Evolutionary conservation across 2,329 filamentous ascomycete genomes (phyloP).

Genomic region (Diaporthe humulicola): DNA sequence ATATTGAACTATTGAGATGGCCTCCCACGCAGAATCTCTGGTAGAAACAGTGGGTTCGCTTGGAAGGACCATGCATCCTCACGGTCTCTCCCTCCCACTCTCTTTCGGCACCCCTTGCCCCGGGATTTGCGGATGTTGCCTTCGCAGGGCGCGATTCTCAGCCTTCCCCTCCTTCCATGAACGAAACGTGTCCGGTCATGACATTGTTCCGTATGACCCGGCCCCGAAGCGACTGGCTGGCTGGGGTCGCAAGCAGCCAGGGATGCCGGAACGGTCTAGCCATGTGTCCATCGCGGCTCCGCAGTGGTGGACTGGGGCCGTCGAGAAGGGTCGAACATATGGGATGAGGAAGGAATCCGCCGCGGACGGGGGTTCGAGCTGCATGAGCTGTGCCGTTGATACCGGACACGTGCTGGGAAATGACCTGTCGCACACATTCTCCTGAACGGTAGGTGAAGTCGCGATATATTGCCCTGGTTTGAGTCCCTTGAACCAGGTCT

Average conservation of each 20-base stretch:
- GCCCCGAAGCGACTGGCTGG: background rate
- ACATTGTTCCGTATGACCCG: background rate
- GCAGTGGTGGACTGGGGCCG: background rate
- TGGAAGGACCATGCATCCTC: background rate
- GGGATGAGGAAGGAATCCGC: background rate
- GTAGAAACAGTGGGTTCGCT: background rate
- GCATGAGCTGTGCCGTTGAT: slow-evolving; percentile 12
- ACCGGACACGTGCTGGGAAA: slow-evolving; percentile 21
- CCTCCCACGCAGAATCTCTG: background rate
- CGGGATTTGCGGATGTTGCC: background rate
- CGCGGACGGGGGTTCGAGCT: background rate
- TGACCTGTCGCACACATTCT: slow-evolving; percentile 14
- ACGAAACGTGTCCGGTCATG: background rate
- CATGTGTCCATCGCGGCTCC: slow-evolving; percentile 1
- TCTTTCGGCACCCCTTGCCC: background rate
- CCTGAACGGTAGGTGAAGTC: background rate
- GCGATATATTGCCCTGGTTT: slow-evolving; percentile 13
- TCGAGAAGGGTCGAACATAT: background rate
- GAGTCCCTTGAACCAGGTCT: background rate
- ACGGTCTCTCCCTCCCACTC: background rate
- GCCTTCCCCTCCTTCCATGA: background rate
- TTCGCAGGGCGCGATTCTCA: slow-evolving; percentile 17
- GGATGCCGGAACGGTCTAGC: slow-evolving; percentile 1
- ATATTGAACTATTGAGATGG: slow-evolving; percentile 12
- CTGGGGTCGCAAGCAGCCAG: background rate